Base-by-base conservation (phyloP, 2,329 filamentous ascomycete species). In the Aspergillus ochraceus region DNA sequence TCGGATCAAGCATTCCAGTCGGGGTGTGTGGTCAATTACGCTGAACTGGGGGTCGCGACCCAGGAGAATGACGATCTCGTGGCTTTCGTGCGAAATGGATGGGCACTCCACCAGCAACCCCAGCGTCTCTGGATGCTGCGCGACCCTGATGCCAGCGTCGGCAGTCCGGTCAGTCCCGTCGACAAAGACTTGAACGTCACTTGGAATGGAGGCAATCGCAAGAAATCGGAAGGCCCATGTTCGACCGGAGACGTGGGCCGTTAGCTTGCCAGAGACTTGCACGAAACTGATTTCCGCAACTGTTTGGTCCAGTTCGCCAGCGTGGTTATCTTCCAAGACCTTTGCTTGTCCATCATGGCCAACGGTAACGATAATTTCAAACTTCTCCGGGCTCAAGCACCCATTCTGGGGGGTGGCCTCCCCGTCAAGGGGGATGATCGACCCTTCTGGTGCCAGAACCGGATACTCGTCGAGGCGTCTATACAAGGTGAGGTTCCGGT, bases 391-490 rank as follows among this genome's bases (percentile, higher is more conserved):
- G 24, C 66, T 62, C 1, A 53, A 26, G 29, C 66, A 65, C 3
- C 67, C 67, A 10, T 70, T 70, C 1, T 9, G 20, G 6, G 63
- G 65, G 2, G 47, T 19, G 6, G n/a, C n/a, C n/a, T 56, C 59
- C 6, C 68, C 75, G 58, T 88, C 85, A 0, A 88, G 73, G 0
- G 85, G 83, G 6, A 88, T 74, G 57, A 88, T 86, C 12, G 84
- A 76, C 0, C 86, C 86, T 67, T 86, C 81, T 0, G 71, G 72
- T 1, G 83, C 80, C 14, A 88, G 74, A 0, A 87, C 81, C 0
- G 86, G 86, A 32, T 81, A 77, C 24, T 77, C 70, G 19, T 79
- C 66, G 0, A 88, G 72, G 0, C 74, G 70, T 10, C 86, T 79
- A 63, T 83, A 81, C 55, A 88, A 69, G 52, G 71, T 77, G 14